Evolutionary conservation across 2,329 filamentous ascomycete species (phyloP).

Genomic region (Shiraia sp.): DNA sequence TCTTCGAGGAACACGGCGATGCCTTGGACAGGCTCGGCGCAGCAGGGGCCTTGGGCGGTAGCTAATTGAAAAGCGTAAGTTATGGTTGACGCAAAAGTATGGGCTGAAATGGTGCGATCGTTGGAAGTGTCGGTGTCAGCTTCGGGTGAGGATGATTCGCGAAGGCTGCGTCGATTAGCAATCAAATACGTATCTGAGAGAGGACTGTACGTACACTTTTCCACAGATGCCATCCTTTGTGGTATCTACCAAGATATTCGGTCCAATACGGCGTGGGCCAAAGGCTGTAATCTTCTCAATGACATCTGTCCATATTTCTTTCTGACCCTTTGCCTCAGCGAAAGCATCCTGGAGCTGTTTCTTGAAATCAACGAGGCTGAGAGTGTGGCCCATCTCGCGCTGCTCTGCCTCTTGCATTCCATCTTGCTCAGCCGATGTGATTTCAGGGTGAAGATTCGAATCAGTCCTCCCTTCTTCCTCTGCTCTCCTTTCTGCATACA

Average conservation of each 20-base stretch:
- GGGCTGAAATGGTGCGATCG: slow-evolving; percentile 53
- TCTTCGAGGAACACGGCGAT: slow-evolving; percentile 89
- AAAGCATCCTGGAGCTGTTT: slow-evolving; percentile 70
- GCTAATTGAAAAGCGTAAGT: slow-evolving; percentile 92
- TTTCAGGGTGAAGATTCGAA: slow-evolving; percentile 41
- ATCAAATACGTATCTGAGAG: neutral
- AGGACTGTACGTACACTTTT: slow-evolving; percentile 63
- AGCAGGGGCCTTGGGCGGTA: slow-evolving; percentile 85
- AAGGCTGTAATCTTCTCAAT: slow-evolving; percentile 87
- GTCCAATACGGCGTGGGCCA: slow-evolving; percentile 80
- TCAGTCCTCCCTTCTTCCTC: slow-evolving; percentile 42
- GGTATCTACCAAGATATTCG: slow-evolving; percentile 85
- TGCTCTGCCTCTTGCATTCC: slow-evolving; percentile 56
- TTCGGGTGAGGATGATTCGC: slow-evolving; percentile 38
- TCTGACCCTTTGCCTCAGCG: slow-evolving; percentile 70
- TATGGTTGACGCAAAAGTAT: slow-evolving; percentile 86
- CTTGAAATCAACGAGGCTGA: slow-evolving; percentile 78
- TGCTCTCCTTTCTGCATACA: slow-evolving; percentile 72
- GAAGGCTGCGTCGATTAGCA: slow-evolving; percentile 26
- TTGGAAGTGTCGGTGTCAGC: slow-evolving; percentile 31
- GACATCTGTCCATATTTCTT: slow-evolving; percentile 75
- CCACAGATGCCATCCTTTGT: slow-evolving; percentile 73
- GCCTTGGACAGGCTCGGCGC: slow-evolving; percentile 90
- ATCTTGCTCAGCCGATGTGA: slow-evolving; percentile 55
- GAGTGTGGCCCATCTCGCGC: slow-evolving; percentile 58